phyloP scores from a whole-genome alignment of 2,329 filamentous ascomycete species.

The Hypocreales sp. region DNA sequence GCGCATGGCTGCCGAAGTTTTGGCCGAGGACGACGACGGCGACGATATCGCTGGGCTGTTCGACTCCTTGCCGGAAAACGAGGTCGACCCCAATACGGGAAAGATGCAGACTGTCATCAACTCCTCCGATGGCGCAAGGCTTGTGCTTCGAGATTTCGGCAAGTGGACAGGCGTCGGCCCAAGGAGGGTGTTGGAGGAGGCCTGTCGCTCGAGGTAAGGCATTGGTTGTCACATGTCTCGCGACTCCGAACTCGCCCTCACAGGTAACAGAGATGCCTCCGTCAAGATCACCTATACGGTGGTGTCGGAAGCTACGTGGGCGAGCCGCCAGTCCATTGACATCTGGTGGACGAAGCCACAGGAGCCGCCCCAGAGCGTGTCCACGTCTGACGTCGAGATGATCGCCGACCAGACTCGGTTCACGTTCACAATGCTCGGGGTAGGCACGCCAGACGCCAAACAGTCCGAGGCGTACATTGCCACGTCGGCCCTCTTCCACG shows the following conservation, averaged over 20 bases:
- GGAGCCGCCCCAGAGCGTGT: constrained; percentile 21
- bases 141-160: constrained; percentile 68
- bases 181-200: constrained; percentile 64
- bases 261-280: constrained; percentile 43
- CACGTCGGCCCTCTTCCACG: constrained; percentile 64
- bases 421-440: constrained; percentile 55
- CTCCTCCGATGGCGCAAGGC: constrained; percentile 32
- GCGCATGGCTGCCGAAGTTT: constrained; percentile 40
- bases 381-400: constrained; percentile 26
- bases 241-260: too few relatives aligned
- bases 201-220: constrained; percentile 60
- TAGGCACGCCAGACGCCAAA: constrained; percentile 58
- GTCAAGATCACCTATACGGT: constrained; percentile 52
- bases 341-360: constrained; percentile 70
- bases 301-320: constrained; percentile 59
- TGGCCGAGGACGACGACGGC: constrained; percentile 36
- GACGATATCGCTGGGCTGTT: constrained; percentile 38
- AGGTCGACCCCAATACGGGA: constrained; percentile 42
- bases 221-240: too few relatives aligned
- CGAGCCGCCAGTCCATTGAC: constrained; percentile 58
- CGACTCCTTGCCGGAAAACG: constrained; percentile 42
- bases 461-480: constrained; percentile 84
- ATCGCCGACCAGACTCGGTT: constrained; percentile 34
- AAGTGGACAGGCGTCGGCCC: constrained; percentile 67
- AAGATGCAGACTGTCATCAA: constrained; percentile 41